A percentile compares a stretch with the other conserved stretches of the same genome.
Evolutionary conservation across 164 flowering plant species (phyloP).

Genomic region (Santalum album): DNA sequence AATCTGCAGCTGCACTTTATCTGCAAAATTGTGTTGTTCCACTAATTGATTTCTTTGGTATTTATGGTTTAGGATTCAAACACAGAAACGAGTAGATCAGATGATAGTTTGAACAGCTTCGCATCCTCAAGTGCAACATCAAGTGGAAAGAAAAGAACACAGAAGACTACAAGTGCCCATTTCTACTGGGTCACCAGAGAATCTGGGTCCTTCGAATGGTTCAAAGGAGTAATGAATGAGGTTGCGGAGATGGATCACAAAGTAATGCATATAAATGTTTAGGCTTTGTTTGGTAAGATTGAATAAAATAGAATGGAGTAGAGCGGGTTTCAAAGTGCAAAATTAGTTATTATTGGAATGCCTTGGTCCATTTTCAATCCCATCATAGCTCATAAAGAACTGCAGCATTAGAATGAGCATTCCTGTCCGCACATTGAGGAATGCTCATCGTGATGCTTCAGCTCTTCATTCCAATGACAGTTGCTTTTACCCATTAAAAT

Average conservation of each 20-base stretch:
- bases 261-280: slow-evolving; percentile 24
- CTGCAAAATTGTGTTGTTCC: no score
- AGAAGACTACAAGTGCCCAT: slow-evolving; percentile 62
- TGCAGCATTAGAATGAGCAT: no score
- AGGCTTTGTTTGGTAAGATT: no score
- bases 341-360: no score
- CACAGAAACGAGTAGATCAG: slow-evolving; percentile 63
- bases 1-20: neutral
- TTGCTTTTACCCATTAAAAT: no score
- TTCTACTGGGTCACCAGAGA: slow-evolving; percentile 99
- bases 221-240: slow-evolving; percentile 93
- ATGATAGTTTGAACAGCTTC: slow-evolving; percentile 55
- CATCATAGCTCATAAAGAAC: no score
- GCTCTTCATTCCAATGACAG: no score
- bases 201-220: slow-evolving; percentile 95
- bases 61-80: slow-evolving; percentile 47
- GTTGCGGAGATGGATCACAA: slow-evolving; percentile 85
- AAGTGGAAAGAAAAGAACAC: slow-evolving; percentile 41
- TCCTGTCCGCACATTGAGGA: no score
- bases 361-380: no score
- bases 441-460: no score
- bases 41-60: neutral
- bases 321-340: no score
- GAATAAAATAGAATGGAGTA: no score
- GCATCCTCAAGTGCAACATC: slow-evolving; percentile 38